Conservation (phyloP, 495 filamentous ascomycete species). For the Venustampulla echinocandica region DNA sequence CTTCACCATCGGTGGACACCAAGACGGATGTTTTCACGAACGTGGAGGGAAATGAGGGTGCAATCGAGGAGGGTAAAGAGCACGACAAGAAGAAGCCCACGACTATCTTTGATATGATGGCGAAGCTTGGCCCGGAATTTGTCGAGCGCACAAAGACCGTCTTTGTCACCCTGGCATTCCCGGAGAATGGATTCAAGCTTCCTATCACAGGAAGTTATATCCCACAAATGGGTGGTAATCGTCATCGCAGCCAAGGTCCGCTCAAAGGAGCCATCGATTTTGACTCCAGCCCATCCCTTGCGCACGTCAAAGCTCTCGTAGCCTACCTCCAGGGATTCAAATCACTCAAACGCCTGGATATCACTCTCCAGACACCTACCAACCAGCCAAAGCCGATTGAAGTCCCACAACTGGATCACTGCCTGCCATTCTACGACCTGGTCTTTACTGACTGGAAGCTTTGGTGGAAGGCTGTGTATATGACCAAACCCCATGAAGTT, state of each 20-base stretch:
- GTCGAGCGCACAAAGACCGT: background rate
- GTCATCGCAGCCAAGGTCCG: background rate
- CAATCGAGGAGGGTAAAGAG: background rate
- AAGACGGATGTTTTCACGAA: background rate
- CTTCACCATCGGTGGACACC: background rate
- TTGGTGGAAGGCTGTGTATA: background rate
- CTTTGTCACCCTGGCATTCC: background rate
- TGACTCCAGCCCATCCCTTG: background rate
- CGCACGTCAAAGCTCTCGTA: background rate
- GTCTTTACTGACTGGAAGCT: background rate
- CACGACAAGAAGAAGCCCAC: background rate
- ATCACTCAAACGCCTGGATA: background rate
- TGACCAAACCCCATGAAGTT: background rate
- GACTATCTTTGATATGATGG: background rate
- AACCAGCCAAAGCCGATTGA: background rate
- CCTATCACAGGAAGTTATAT: background rate
- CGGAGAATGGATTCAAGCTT: background rate
- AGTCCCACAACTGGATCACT: background rate
- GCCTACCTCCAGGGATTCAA: background rate
- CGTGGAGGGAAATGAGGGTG: background rate
- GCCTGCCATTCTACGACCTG: background rate
- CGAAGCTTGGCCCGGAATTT: background rate
- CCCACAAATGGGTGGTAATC: background rate
- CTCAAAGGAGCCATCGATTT: background rate
- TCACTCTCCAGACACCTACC: background rate